Evolutionary conservation across 129 eudicot genomes (phyloP), one percentile per base, ranked within the genome.

Genomic region (Flaveria ramosissima): DNA sequence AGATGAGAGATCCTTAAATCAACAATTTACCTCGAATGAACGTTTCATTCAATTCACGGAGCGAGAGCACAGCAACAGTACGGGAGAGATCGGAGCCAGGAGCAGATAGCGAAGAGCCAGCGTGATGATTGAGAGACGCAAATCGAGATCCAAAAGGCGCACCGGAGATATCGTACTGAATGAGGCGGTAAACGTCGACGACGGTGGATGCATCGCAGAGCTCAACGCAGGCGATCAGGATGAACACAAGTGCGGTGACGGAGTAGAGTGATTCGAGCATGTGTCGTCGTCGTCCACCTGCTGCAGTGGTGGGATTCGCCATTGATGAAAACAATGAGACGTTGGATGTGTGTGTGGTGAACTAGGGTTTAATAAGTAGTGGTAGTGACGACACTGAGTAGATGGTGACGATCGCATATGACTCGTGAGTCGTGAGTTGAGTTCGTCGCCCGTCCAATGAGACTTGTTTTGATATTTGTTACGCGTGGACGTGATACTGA

Each of bases 91-190:
- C 98, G 11, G 88, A 78, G 46, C 82, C 84, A 27, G 89, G 78
- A 66, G 94, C 75, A 46, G 83, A 84, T 4, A 88, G 63, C 3
- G 95, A 88, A 68, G 98, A 90, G 62, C 88, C 92, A 48, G 98
- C 98, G 83, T 93, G 96, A 77, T 90, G 96, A 67, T 93, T 93
- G 74, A 93, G 87, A 0, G 94, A 81, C 15, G 98, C 90, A n/a
- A 84, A 69, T 17, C 96, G 96, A 78, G 98, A 93, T 86, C 98
- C 98, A 11, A 88, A 88, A 1, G 96, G 98, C 32, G 82, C 96
- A 45, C 98, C 98, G 84, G 89, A 85, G 76, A 93, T 75, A 81
- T 93, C 98, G 68, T 93, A 93, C 88, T 93, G 98, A 3, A 93
- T 92, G 48, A 93, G 86, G 8, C 98, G 96, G 84, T 93, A 93